Base-by-base conservation (phyloP, 2,329 filamentous ascomycete species). In the Gliomastix tumulicola region DNA sequence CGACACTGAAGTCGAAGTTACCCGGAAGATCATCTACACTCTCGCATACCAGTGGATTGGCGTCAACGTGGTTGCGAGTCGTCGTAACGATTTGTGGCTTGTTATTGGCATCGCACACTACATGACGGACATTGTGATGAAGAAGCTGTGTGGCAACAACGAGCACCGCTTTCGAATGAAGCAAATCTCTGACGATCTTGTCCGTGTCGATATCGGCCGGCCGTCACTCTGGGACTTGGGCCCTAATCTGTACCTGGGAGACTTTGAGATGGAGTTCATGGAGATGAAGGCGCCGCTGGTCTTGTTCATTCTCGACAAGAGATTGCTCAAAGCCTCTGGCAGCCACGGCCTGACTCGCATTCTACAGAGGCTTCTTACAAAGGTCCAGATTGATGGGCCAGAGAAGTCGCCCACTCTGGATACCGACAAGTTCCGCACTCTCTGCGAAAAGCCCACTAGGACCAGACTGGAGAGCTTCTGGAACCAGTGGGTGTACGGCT, bases 31-130 rank as follows among this genome's bases (percentile, higher is more conserved):
- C 16, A 82, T 94, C 8, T 84, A 92, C 54, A 82, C 88, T 2
- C 68, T 97, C 33, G 87, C 92, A 10, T 86, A 81, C 41, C 92
- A 98, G 56, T 98, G 90, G 84, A 86, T 92, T 45, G 92, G 92
- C 13, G 83, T 98, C 44, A 89, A 89, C 53, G 85, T 98, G 46
- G 82, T 94, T 33, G 83, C 92, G 1, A 86, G 88, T 52, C 79
- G 83, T 28, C 77, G 81, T 15, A 72, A 74, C 35, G 92, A 98
- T 57, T 78, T 81, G 37, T 98, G 92, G 92, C 79, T 94, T 16
- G 82, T 90, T 11, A 75, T 92, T 37, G 94, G 90, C 12, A 83
- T 94, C 32, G 85, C 90, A 1, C 89, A 90, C 66, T 98, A 88
- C 65, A 94, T 98, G 74, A 88, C 90, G 2, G 90, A 96, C 49